These are phyloP conservation scores for Cladorrhinum samala DNA, from an alignment of 495 filamentous ascomycete species.

Conservation along the genomic window DNA sequence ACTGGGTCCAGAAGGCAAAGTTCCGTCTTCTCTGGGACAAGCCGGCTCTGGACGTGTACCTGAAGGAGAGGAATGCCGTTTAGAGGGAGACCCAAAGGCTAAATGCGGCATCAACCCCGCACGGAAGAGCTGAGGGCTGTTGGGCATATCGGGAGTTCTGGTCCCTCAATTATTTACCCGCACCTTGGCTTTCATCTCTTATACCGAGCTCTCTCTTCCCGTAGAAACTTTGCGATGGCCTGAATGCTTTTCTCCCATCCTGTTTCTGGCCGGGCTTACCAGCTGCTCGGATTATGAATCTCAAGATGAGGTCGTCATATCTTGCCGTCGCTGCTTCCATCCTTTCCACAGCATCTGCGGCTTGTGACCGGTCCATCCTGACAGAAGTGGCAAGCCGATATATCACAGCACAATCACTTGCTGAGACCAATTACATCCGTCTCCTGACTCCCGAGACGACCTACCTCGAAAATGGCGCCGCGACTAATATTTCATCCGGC, in stretches of 20 bases:
- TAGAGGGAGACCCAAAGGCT: not conserved
- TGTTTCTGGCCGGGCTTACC: no score
- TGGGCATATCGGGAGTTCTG: not conserved
- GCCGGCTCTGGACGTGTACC: not conserved
- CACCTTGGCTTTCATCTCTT: not conserved
- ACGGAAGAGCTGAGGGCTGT: not conserved
- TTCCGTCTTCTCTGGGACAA: not conserved
- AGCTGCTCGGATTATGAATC: no score
- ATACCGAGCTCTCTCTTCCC: not conserved
- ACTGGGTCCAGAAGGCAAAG: not conserved
- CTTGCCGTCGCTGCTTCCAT: not conserved
- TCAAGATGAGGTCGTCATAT: no score
- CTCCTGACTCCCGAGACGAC: slow-evolving; percentile 6
- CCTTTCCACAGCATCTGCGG: not conserved
- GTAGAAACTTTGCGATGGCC: no score
- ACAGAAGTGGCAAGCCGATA: slow-evolving; percentile 18
- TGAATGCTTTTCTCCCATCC: no score
- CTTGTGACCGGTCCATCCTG: slow-evolving; percentile 12
- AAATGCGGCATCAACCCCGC: not conserved
- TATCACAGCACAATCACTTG: slow-evolving; percentile 34
- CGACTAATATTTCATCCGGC: slow-evolving; percentile 28
- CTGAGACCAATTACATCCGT: slow-evolving; percentile 20
- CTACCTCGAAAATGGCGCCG: slow-evolving; percentile 39
- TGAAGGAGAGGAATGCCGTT: not conserved
- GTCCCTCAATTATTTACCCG: not conserved